Percentiles rank a stretch among this genome's conserved stretches.
Conservation (phyloP, 1,139 yeast species). For the Yamadazyma dendronema region DNA sequence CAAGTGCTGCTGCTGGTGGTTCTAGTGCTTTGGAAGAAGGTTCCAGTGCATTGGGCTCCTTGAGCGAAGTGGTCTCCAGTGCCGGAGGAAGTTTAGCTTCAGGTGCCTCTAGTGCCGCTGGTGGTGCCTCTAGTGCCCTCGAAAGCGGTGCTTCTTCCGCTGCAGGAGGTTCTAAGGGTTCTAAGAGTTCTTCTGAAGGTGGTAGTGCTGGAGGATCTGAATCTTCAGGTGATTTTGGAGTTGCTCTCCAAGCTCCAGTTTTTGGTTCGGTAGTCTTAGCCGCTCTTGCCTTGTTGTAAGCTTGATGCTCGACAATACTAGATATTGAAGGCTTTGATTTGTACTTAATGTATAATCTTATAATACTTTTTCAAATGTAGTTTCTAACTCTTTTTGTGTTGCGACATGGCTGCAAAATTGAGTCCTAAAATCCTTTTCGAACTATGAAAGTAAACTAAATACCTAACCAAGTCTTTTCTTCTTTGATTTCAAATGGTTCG, state of each 20-base stretch:
- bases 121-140: not conserved
- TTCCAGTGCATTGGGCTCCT: constrained; percentile 1
- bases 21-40: not conserved
- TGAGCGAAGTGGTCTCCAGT: not conserved
- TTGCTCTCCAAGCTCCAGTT: constrained; percentile 7
- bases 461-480: constrained; percentile 20
- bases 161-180: constrained; percentile 1
- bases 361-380: not conserved
- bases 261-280: constrained; percentile 7
- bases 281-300: constrained; percentile 8
- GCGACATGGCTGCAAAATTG: not conserved
- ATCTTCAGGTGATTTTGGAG: constrained; percentile 5
- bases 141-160: not conserved
- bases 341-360: not conserved
- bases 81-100: constrained; percentile 1
- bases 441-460: constrained; percentile 4
- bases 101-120: constrained; percentile 1
- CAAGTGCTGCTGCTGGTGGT: not conserved
- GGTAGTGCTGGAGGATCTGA: constrained; percentile 5
- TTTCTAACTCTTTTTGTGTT: not conserved
- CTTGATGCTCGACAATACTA: not conserved
- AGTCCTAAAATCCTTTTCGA: no score
- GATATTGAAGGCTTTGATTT: no score
- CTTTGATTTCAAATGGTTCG: constrained; percentile 30
- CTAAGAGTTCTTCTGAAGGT: not conserved